These are phyloP conservation scores for Cyclostephanos tholiformis DNA, from an alignment of 108 stramenopile species.

Conservation along the genomic window DNA sequence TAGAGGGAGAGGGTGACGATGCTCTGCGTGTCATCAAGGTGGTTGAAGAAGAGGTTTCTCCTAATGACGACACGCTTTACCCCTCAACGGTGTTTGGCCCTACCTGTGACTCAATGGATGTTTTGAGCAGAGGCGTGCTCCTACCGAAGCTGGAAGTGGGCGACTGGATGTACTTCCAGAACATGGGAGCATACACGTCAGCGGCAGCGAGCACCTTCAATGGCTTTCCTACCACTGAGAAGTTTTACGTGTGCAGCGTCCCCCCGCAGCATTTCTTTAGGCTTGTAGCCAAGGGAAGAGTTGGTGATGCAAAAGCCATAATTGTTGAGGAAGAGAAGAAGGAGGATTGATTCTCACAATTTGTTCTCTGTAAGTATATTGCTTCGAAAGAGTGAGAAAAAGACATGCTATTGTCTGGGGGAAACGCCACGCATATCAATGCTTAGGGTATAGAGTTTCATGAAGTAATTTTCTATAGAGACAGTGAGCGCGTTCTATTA, in stretches of 20 bases:
- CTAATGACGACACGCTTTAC: conserved; percentile 57
- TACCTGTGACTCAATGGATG: conserved; percentile 92
- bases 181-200: conserved; percentile 94
- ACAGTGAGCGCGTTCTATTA: too few relatives aligned
- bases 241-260: conserved; percentile 79
- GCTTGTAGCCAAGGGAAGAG: conserved; percentile 38
- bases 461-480: too few relatives aligned
- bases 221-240: conserved; percentile 76
- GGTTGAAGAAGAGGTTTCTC: conserved; percentile 34
- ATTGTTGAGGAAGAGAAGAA: conserved; percentile 43
- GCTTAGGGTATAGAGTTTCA: too few relatives aligned
- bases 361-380: too few relatives aligned
- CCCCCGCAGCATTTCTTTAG: conserved; percentile 61
- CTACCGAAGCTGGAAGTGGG: conserved; percentile 79
- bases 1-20: conserved; percentile 38
- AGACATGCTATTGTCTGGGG: too few relatives aligned
- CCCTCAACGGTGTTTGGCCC: conserved; percentile 89
- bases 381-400: too few relatives aligned
- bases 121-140: conserved; percentile 71
- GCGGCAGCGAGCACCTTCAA: conserved; percentile 63
- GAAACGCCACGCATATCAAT: too few relatives aligned
- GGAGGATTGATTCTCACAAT: conserved; percentile 15
- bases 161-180: conserved; percentile 90
- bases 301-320: conserved; percentile 52
- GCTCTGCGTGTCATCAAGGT: conserved; percentile 48